A percentile compares a stretch with the other conserved stretches of the same genome.
phyloP scores from a whole-genome alignment of 2,329 filamentous ascomycete genomes.

The Neofusicoccum cordaticola region DNA sequence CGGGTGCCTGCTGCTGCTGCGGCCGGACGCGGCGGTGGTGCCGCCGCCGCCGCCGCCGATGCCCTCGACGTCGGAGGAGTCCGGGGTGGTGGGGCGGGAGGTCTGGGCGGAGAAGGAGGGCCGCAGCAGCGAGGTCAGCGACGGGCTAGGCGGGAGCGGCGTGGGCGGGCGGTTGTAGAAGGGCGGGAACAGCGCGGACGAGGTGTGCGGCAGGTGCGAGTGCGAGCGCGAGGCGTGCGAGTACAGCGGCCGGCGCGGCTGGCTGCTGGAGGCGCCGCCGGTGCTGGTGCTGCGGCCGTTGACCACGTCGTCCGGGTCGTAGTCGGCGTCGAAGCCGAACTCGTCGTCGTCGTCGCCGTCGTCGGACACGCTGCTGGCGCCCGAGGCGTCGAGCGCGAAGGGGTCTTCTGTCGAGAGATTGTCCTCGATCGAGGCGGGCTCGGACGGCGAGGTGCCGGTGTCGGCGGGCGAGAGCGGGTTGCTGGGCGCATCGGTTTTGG shows the following conservation, averaged over 20 bases:
- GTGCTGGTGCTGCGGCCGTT: constrained; percentile 4
- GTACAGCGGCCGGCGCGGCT: constrained; percentile 35
- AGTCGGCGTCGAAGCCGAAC: not conserved
- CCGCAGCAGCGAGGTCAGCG: constrained; percentile 84
- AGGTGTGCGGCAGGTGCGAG: constrained; percentile 40
- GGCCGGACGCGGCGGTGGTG: constrained; percentile 24
- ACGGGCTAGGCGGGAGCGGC: constrained; percentile 87
- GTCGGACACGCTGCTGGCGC: constrained; percentile 8
- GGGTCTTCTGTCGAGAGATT: constrained; percentile 29
- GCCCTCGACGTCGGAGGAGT: constrained; percentile 79
- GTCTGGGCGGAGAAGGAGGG: constrained; percentile 58
- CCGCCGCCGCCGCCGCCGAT: constrained; percentile 38
- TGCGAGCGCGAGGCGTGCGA: constrained; percentile 45
- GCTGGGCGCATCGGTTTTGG: constrained; percentile 17
- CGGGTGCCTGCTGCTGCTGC: constrained; percentile 22
- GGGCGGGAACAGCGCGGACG: constrained; percentile 63
- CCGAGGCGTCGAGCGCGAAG: constrained; percentile 23
- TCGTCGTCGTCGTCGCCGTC: constrained; percentile 13
- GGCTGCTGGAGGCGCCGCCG: constrained; percentile 17
- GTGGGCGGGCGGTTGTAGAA: constrained; percentile 98
- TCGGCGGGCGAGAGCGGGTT: constrained; percentile 24
- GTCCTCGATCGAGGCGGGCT: constrained; percentile 38
- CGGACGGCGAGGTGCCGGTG: constrained; percentile 30
- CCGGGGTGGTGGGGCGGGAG: constrained; percentile 80
- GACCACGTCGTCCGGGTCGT: not conserved